Evolutionary conservation across 148 eudicot species (phyloP).

Genomic region (Rhododendron griersonianum): DNA sequence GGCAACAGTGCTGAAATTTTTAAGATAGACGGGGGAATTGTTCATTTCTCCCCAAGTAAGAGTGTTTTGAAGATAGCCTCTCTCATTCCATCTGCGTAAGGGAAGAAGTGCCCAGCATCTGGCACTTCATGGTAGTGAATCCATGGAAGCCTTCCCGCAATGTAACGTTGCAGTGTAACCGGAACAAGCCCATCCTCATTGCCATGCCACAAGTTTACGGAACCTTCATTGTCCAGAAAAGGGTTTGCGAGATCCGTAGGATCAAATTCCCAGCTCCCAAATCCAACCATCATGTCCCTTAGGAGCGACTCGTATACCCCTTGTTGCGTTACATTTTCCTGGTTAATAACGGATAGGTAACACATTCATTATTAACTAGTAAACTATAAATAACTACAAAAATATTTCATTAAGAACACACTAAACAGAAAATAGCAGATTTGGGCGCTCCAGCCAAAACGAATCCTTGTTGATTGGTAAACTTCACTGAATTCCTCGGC

Average conservation of each 20-base stretch:
- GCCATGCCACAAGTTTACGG: slow-evolving; percentile 55
- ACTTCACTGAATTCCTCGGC: too few species aligned
- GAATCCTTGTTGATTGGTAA: too few species aligned
- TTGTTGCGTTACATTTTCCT: slow-evolving; percentile 27
- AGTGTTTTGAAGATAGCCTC: slow-evolving; percentile 34
- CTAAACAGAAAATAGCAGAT: not conserved
- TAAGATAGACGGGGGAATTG: not conserved
- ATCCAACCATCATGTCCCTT: slow-evolving; percentile 37
- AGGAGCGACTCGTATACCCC: slow-evolving; percentile 36
- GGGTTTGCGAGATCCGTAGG: slow-evolving; percentile 36
- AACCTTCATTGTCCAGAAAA: slow-evolving; percentile 12
- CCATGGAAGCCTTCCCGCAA: slow-evolving; percentile 48
- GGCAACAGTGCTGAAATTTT: not conserved
- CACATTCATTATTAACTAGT: not conserved
- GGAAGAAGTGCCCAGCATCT: slow-evolving; percentile 45
- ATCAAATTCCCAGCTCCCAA: slow-evolving; percentile 48
- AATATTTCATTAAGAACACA: not conserved
- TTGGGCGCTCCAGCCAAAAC: too few species aligned
- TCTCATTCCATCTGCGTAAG: slow-evolving; percentile 27
- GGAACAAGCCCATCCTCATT: slow-evolving; percentile 48
- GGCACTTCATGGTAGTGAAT: slow-evolving; percentile 51
- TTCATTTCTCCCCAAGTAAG: slow-evolving; percentile 8
- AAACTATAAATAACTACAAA: not conserved
- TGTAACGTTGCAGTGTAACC: slow-evolving; percentile 36
- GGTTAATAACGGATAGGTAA: not conserved